Evolutionary conservation across 768 basidiomycete genomes (phyloP).

Genomic region (Podaxis carcinomalis): DNA sequence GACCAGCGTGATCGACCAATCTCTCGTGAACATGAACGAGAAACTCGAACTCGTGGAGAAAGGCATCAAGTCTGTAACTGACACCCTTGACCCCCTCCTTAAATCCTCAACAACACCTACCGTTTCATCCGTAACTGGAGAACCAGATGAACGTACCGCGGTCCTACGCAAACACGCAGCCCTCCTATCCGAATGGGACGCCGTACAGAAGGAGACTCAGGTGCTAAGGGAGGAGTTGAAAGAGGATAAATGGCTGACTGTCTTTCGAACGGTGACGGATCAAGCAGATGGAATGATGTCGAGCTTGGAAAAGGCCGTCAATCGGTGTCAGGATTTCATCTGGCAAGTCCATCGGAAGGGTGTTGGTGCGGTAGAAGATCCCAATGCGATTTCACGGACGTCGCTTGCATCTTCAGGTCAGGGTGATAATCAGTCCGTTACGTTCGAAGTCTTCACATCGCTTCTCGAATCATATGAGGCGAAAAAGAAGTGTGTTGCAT

Average conservation of each 20-base stretch:
- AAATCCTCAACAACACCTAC: conserved; percentile 46
- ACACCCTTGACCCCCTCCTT: conserved; percentile 59
- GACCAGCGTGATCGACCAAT: conserved; percentile 74
- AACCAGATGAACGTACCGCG: conserved; percentile 37
- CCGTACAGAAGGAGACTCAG: conserved; percentile 74
- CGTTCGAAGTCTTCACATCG: conserved; percentile 58
- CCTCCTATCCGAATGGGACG: conserved; percentile 75
- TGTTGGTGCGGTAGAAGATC: conserved; percentile 37
- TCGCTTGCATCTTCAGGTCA: conserved; percentile 41
- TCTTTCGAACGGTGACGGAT: conserved; percentile 90
- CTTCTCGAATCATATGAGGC: conserved; percentile 78
- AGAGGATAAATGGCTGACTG: conserved; percentile 95
- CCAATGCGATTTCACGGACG: conserved; percentile 1
- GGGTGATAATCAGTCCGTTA: conserved; percentile 48
- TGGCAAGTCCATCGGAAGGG: conserved; percentile 70
- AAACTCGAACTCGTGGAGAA: conserved; percentile 68
- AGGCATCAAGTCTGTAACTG: conserved; percentile 66
- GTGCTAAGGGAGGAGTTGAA: conserved; percentile 87
- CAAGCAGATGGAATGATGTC: conserved; percentile 99
- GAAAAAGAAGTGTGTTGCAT: conserved; percentile 70
- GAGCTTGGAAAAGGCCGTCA: conserved; percentile 89
- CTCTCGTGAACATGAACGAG: conserved; percentile 76
- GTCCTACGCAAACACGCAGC: conserved; percentile 73
- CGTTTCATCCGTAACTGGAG: conserved; percentile 28
- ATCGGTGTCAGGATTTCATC: conserved; percentile 87